Evolutionary conservation across 148 eudicot genomes (phyloP).

Genomic region (Fagopyrum esculentum): DNA sequence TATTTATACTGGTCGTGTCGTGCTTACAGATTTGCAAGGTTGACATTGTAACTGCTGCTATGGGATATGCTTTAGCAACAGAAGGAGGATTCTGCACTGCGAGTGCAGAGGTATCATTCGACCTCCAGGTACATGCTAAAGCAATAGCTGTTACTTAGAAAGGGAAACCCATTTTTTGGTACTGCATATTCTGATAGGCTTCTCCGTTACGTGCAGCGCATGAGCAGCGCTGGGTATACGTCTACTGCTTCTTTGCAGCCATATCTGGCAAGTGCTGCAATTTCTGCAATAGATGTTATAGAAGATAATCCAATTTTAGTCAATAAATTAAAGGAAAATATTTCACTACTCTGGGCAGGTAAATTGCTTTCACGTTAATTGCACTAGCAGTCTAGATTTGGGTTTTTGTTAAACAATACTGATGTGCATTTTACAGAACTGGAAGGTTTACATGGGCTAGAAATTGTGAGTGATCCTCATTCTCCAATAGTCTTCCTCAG

Average conservation of each 20-base stretch:
- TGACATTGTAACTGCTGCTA: constrained; percentile 74
- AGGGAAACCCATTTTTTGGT: not conserved
- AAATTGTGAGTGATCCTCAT: constrained; percentile 54
- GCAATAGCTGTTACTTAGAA: not conserved
- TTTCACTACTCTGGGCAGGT: constrained; percentile 63
- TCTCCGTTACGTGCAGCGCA: constrained; percentile 47
- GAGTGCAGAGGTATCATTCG: constrained; percentile 57
- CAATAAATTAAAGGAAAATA: constrained; percentile 53
- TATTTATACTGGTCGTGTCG: not conserved
- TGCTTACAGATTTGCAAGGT: constrained; percentile 61
- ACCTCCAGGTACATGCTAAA: constrained; percentile 53
- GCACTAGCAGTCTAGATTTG: not conserved
- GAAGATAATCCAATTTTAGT: constrained; percentile 64
- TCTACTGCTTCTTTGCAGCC: constrained; percentile 96
- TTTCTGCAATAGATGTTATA: constrained; percentile 76
- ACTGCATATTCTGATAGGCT: not conserved
- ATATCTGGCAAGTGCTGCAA: constrained; percentile 84
- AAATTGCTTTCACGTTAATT: constrained; percentile 1
- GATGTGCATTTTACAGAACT: too few relatives aligned
- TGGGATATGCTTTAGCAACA: constrained; percentile 46
- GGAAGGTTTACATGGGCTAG: constrained; percentile 41
- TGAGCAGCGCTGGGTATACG: constrained; percentile 90
- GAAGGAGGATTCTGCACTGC: constrained; percentile 98
- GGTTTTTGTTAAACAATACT: not conserved
- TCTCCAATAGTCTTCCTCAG: constrained; percentile 68